Conservation (phyloP, 345 rosid genomes). For the Sisymbrium altissimum region DNA sequence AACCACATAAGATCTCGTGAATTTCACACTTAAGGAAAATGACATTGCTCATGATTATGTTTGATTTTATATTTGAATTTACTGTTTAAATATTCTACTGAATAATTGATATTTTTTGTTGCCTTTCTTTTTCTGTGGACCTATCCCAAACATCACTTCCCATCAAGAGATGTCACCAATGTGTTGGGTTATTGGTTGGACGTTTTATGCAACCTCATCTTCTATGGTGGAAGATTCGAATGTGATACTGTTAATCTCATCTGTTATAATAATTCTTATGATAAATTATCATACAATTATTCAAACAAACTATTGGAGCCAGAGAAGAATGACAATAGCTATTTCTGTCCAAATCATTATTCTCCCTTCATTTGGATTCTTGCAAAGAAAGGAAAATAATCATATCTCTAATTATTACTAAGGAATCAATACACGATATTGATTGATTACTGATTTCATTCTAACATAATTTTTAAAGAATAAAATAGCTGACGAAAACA, state of each 20-base stretch:
- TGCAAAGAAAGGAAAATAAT: neutral
- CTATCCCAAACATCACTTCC: conserved; percentile 8
- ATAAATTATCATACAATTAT: neutral
- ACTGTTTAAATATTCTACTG: too few species aligned
- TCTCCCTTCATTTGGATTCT: neutral
- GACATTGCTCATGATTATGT: neutral
- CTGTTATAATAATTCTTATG: neutral
- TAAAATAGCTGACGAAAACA: neutral
- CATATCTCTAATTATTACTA: neutral
- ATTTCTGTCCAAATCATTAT: conserved; percentile 16
- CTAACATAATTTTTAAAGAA: neutral
- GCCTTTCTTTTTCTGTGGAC: neutral
- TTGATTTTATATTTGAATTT: neutral
- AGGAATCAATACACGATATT: neutral
- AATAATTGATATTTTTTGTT: neutral
- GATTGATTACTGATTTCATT: neutral
- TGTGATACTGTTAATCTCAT: neutral
- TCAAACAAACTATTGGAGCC: neutral
- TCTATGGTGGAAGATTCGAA: conserved; percentile 6
- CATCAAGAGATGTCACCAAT: conserved; percentile 26
- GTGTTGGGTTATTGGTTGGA: conserved; percentile 22
- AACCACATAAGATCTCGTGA: neutral
- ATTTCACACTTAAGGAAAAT: too few species aligned
- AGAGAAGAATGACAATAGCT: conserved; percentile 7
- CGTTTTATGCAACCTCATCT: neutral